Evolutionary conservation across 1,139 yeast genomes (phyloP), one percentile per base, ranked within the genome.

Genomic region (Pichia sp.): DNA sequence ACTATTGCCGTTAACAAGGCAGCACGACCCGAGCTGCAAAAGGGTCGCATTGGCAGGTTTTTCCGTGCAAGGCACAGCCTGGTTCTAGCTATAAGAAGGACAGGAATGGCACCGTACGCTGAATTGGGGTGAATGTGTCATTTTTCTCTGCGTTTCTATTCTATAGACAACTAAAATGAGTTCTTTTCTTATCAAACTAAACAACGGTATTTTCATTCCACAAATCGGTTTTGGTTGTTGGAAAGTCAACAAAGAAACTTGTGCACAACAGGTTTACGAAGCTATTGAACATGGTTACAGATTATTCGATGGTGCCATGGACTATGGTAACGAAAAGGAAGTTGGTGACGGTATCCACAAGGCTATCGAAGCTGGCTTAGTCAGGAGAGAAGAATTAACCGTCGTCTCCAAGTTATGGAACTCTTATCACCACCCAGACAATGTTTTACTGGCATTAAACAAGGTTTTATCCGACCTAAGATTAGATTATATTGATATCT

Each of bases 361-460:
- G 47, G 88, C 88, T 35, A 63, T 81, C 47, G 69, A 63, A 32
- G 86, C 79, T 34, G 85, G 85, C 4, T 42, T 80, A 29, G 87
- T 77, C 38, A 66, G 67, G 40, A 71, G 95, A 61, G 79, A 78
- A 44, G 93, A 84, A 32, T 61, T 84, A 47, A 75, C 77, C 57
- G 67, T 84, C 48, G 81, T 83, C 32, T 79, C 94, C 40, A 85
- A 85, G 63, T 66, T 82, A 51, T 84, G 94, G 93, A 83, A 83
- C 68, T 67, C 63, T 48, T 80, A 57, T 68, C 94, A 83, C 57
- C 77, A 76, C 60, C 77, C 78, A 27, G 69, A 74, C 47, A 67
- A 66, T 45, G 84, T 75, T 38, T 71, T 65, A 46, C 47, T 54
- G 38, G 85, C 86, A 13, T 61, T 82, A 49, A 63, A 76, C 45